Base-by-base conservation (phyloP, 805 yeast species). In the Ogataea trehaloabstinens region DNA sequence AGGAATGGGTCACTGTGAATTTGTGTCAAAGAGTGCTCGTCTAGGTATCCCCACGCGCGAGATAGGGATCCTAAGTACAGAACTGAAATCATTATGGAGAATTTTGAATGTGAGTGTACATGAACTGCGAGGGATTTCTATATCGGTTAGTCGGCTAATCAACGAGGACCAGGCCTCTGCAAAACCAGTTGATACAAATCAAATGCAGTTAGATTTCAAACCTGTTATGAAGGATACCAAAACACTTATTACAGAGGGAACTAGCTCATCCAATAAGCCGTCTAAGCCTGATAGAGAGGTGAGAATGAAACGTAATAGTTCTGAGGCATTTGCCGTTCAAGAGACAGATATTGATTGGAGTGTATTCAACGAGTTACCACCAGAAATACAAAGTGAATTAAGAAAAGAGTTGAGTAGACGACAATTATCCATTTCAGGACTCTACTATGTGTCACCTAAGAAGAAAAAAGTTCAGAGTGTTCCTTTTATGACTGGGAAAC, bases 1-100 rank as follows among this genome's bases (percentile, higher is more conserved):
- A 53, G 99, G 99, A 0, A 78, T 84, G 78, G 98, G 99, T 0
- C 57, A 57, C 11, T 87, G 96, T 60, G 87, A 81, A 35, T 66
- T 81, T 24, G 62, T 72, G 10, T 76, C 80, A 30, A 80, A 78
- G 48, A 67, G 82, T 8, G 64, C 82, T 2, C 67, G 67, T 24
- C 53, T 91, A 11, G 88, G 89, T 0, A 56, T 75, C 1, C 70
- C 82, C 3, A 78, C 89, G 2, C 68, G 75, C 50, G 82, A 77
- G 38, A 48, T 68, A 50, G 86, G 87, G 1, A 53, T 76, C n/a
- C 57, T 87, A 6, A 73, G 80, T 0, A 68, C 80, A 10, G 86
- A 82, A 52, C 53, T 80, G 27, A 73, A 78, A 48, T 65, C 75
- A 10, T 58, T 85, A 13, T 75, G 74, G 48, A 62, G 86, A 38